Evolutionary conservation across 1,139 yeast genomes (phyloP).

Genomic region (Pichia sp.): DNA sequence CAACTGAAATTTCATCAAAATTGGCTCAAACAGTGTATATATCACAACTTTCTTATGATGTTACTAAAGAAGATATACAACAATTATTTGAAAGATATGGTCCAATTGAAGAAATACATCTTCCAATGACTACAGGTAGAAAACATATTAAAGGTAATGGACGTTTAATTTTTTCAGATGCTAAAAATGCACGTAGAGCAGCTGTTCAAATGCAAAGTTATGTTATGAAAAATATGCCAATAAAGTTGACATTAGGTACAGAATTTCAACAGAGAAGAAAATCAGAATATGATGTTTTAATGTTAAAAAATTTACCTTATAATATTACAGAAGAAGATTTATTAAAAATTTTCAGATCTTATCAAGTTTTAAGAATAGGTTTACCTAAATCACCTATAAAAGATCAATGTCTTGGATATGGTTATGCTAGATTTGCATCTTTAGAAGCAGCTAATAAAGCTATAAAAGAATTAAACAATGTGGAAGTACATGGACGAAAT

Average conservation of each 20-base stretch:
- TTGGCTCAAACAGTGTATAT: constrained; percentile 13
- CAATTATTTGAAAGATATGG: constrained; percentile 23
- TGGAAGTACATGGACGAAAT: constrained; percentile 37
- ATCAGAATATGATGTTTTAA: constrained; percentile 21
- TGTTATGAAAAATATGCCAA: constrained; percentile 24
- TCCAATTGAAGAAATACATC: constrained; percentile 17
- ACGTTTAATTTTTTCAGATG: constrained; percentile 19
- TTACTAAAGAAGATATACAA: constrained; percentile 19
- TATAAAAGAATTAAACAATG: constrained; percentile 35
- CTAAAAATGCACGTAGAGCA: constrained; percentile 21
- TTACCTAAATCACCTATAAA: constrained; percentile 24
- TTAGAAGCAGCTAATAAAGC: constrained; percentile 44
- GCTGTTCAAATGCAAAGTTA: constrained; percentile 28
- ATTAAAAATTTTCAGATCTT: constrained; percentile 21
- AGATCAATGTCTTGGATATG: constrained; percentile 39
- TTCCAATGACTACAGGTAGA: constrained; percentile 14
- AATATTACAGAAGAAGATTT: constrained; percentile 22
- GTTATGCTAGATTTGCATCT: constrained; percentile 44
- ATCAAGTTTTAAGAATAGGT: constrained; percentile 25
- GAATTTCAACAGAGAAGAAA: constrained; percentile 8
- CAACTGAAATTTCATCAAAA: neutral
- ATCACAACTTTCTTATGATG: constrained; percentile 22
- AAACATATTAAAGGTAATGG: constrained; percentile 24
- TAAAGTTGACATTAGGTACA: constrained; percentile 15
- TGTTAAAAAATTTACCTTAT: constrained; percentile 25